phyloP scores from a whole-genome alignment of 495 filamentous ascomycete genomes.

The Cetradonia linearis region DNA sequence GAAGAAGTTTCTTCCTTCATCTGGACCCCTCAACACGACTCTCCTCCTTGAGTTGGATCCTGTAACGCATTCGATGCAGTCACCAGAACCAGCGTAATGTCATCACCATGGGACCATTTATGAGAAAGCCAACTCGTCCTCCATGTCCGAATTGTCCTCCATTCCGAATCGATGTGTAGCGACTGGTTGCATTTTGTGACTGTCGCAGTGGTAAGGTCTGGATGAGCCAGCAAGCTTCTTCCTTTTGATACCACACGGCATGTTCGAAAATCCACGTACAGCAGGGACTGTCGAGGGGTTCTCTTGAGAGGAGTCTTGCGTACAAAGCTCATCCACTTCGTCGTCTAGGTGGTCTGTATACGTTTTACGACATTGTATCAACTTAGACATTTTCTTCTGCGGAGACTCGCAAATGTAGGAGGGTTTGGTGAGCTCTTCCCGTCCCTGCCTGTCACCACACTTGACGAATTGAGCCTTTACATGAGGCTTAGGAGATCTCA shows the following conservation, averaged over 20 bases:
- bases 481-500: neutral
- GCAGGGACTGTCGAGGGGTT: neutral
- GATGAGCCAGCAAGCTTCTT: neutral
- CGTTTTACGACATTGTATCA: neutral
- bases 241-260: neutral
- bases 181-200: neutral
- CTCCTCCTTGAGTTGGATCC: too few species aligned
- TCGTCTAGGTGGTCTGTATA: neutral
- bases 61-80: neutral
- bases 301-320: constrained; percentile 6
- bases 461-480: neutral
- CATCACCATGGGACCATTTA: neutral
- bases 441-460: neutral
- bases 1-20: neutral
- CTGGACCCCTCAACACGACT: too few species aligned
- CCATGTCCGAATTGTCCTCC: constrained; percentile 1
- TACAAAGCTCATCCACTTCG: constrained; percentile 13
- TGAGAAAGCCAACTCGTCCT: constrained; percentile 18
- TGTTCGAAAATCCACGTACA: neutral
- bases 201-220: neutral
- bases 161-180: neutral
- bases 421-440: constrained; percentile 3
- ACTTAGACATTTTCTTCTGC: neutral
- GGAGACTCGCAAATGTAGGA: neutral
- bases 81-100: neutral